phyloP scores from a whole-genome alignment of 805 yeast species.

The Schizosaccharomyces octosporus region DNA sequence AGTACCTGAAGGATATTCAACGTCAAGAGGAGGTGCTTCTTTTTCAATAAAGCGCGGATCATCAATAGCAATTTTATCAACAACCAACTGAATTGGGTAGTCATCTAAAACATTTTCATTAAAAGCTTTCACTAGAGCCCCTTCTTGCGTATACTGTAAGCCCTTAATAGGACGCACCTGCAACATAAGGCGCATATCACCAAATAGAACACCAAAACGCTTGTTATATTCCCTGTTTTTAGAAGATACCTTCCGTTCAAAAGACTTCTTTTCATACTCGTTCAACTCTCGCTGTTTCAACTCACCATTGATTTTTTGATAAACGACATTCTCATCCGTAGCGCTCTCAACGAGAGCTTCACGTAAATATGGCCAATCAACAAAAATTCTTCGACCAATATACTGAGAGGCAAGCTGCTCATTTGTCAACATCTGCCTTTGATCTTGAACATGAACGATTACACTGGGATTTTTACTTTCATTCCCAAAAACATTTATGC shows the following conservation, averaged over 20 bases:
- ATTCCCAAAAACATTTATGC: conserved; percentile 55
- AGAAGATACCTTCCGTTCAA: neutral
- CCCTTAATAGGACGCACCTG: conserved; percentile 62
- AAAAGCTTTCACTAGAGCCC: conserved; percentile 58
- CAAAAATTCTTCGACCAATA: conserved; percentile 38
- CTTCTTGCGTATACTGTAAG: conserved; percentile 36
- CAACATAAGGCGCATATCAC: conserved; percentile 30
- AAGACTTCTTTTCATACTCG: conserved; percentile 17
- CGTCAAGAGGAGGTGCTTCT: conserved; percentile 49
- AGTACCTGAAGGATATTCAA: conserved; percentile 56
- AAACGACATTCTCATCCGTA: conserved; percentile 27
- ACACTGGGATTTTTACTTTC: conserved; percentile 68
- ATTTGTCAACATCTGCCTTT: conserved; percentile 17
- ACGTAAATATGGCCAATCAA: conserved; percentile 74
- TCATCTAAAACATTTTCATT: conserved; percentile 19
- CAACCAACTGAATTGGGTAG: conserved; percentile 61
- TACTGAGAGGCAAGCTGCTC: conserved; percentile 43
- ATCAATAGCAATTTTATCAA: conserved; percentile 43
- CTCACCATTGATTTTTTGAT: neutral
- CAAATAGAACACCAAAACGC: conserved; percentile 30
- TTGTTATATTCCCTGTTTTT: conserved; percentile 1
- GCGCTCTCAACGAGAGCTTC: conserved; percentile 46
- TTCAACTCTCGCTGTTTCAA: conserved; percentile 22
- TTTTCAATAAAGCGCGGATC: conserved; percentile 54
- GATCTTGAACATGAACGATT: conserved; percentile 35